phyloP scores from a whole-genome alignment of 768 basidiomycete genomes.

The Baorangia bicolor region DNA sequence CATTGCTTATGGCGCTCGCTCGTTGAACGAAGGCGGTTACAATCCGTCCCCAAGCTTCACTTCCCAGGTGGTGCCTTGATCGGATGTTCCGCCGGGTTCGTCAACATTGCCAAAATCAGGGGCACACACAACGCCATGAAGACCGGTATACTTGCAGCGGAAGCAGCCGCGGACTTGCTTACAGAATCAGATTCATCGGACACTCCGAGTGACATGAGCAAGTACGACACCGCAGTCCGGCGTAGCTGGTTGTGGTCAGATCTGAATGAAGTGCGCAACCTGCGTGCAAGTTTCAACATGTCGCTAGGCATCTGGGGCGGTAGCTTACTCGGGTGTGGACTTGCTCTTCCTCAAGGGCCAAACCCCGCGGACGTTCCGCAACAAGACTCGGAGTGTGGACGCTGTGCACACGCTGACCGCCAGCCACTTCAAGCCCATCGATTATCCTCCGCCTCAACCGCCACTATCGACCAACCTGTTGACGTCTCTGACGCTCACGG shows the following conservation, averaged over 20 bases:
- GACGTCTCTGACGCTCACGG: conserved; percentile 86
- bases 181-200: conserved; percentile 20
- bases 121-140: conserved; percentile 99
- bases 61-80: conserved; percentile 96
- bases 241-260: conserved; percentile 85
- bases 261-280: conserved; percentile 85
- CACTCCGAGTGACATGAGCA: conserved; percentile 57
- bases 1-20: conserved; percentile 87
- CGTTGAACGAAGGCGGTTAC: conserved; percentile 93
- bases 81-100: conserved; percentile 93
- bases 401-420: conserved; percentile 72
- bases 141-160: conserved; percentile 95
- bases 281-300: conserved; percentile 86
- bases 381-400: conserved; percentile 53
- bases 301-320: conserved; percentile 83
- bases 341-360: conserved; percentile 80
- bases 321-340: conserved; percentile 85
- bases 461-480: conserved; percentile 92
- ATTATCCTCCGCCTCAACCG: conserved; percentile 84
- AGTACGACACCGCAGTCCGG: conserved; percentile 68
- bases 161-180: conserved; percentile 73
- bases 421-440: conserved; percentile 65
- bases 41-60: conserved; percentile 80
- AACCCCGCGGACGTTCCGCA: conserved; percentile 90
- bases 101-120: conserved; percentile 97